These are phyloP conservation scores for Calonectria honghensis DNA, from an alignment of 2,329 filamentous ascomycete species.

Conservation along the genomic window DNA sequence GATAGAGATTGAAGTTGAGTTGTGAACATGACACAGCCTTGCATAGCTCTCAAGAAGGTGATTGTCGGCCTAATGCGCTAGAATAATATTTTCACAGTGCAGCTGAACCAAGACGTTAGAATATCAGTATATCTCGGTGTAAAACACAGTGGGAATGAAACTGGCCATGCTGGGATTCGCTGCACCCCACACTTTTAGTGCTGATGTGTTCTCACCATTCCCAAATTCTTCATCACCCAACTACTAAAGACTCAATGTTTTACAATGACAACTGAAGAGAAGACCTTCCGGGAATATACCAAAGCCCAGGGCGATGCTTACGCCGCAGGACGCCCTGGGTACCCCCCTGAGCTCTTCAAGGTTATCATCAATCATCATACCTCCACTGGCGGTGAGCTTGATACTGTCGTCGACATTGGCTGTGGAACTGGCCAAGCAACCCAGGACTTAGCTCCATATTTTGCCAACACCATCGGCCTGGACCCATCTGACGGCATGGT, in stretches of 20 bases:
- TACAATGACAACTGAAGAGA: not conserved
- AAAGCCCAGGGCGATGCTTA: conserved; percentile 65
- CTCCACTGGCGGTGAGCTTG: conserved; percentile 65
- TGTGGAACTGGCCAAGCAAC: conserved; percentile 73
- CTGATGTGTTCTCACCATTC: not conserved
- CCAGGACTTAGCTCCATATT: conserved; percentile 66
- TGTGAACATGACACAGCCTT: not conserved
- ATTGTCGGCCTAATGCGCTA: not conserved
- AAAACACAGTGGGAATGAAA: not conserved
- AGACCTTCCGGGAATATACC: conserved; percentile 68
- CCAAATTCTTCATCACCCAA: not conserved
- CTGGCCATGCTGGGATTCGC: not conserved
- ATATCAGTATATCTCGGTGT: not conserved
- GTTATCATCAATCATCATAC: conserved; percentile 67
- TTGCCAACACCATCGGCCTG: conserved; percentile 67
- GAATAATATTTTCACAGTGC: not conserved
- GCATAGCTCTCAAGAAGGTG: not conserved
- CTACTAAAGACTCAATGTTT: too few relatives aligned
- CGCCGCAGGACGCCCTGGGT: conserved; percentile 63
- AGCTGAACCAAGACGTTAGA: not conserved
- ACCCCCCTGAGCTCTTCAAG: conserved; percentile 68
- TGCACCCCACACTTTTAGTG: not conserved
- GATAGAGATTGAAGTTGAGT: not conserved
- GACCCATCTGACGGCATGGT: conserved; percentile 75
- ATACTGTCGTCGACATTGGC: conserved; percentile 71